A percentile compares a stretch with the other conserved stretches of the same genome.
Conservation (phyloP, 192 early-diverging fungal species). For the Gigaspora rosea region DNA sequence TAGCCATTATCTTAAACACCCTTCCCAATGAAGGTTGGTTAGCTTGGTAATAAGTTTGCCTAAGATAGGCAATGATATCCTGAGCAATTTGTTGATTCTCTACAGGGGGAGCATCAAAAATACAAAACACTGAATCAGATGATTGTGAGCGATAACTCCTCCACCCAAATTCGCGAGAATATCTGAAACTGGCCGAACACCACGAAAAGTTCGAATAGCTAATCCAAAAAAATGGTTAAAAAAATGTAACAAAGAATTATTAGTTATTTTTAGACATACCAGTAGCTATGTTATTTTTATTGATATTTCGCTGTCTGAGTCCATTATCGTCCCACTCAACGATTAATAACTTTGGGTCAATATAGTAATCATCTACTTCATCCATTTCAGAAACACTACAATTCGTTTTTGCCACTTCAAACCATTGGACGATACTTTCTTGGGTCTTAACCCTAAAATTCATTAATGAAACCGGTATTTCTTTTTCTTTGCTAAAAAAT, state of each 20-base stretch:
- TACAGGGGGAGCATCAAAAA: no score
- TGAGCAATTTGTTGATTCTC: neutral
- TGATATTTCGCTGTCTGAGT: neutral
- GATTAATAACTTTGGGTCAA: conserved; percentile 25
- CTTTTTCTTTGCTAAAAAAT: no score
- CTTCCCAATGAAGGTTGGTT: neutral
- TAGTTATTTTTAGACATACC: neutral
- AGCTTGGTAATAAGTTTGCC: neutral
- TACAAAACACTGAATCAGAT: no score
- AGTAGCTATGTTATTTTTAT: neutral
- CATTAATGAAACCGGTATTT: no score
- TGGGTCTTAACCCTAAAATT: no score
- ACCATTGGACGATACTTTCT: no score
- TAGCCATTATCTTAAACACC: neutral
- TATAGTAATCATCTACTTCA: neutral
- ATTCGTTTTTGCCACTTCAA: no score
- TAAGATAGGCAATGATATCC: neutral
- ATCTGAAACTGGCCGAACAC: neutral
- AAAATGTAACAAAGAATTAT: neutral
- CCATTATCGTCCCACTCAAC: neutral
- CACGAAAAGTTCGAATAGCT: neutral
- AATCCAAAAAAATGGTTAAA: neutral
- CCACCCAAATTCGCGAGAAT: no score
- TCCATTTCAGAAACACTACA: no score
- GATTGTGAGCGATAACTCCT: no score